Conservation (phyloP, 352 stramenopile species). For the Pythium scleroteichum region DNA sequence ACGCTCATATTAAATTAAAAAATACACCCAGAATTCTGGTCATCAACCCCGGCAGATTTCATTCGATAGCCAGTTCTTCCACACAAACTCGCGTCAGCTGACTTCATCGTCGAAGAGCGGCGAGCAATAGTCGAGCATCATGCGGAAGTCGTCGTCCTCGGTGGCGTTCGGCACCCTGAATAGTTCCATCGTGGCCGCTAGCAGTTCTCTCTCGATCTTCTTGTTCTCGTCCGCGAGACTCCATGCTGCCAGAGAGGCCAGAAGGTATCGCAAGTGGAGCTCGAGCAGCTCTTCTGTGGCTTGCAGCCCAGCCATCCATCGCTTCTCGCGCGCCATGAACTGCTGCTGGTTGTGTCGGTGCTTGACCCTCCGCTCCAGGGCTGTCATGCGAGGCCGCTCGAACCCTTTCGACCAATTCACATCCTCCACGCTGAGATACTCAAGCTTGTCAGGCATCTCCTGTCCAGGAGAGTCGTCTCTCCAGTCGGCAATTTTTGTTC, state of each 20-base stretch:
- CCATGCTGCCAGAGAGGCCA: background rate
- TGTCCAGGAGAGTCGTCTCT: background rate
- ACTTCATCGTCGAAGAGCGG: background rate
- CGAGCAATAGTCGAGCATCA: background rate
- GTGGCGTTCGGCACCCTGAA: background rate
- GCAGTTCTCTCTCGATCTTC: background rate
- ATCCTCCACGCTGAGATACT: background rate
- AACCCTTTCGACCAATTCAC: constrained; percentile 1
- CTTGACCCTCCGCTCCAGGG: background rate
- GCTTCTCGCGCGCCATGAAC: constrained; percentile 1
- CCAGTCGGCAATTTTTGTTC: no score
- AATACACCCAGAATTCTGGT: no score
- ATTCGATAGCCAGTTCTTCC: no score
- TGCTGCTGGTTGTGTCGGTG: constrained; percentile 1
- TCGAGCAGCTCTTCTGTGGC: background rate
- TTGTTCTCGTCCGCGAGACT: background rate
- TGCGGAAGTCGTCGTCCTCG: background rate
- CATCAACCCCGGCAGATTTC: no score
- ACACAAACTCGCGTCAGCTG: no score
- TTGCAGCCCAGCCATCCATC: background rate
- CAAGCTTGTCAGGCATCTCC: background rate
- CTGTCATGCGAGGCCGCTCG: constrained; percentile 6
- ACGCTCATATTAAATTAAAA: no score
- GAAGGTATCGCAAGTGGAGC: background rate
- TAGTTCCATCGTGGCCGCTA: background rate